Base-by-base conservation (phyloP, 2,329 filamentous ascomycete genomes). In the Colletotrichum aenigma region DNA sequence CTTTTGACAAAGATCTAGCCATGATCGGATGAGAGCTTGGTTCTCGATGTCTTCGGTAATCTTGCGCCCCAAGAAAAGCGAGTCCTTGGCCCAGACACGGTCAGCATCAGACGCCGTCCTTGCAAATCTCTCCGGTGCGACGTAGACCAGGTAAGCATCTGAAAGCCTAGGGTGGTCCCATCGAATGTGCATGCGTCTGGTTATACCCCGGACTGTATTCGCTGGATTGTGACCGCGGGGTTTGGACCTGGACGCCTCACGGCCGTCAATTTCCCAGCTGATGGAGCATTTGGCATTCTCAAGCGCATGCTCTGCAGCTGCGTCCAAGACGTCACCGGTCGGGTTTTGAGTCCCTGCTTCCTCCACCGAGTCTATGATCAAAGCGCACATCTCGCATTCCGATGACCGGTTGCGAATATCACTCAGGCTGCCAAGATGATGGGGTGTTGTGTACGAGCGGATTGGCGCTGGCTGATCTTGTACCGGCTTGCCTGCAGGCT, bases 191-290 rank as follows among this genome's bases (percentile, higher is more conserved):
- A 71, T 58, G 8, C 70, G 43, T 32, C 70, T 56, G 2, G 70
- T 71, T 32, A 71, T 21, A 3, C 70, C 70, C 7, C 70, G 70
- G 28, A 71, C 70, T 24, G 32, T 26, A 34, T 71, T 71, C 48
- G 18, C 24, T 16, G 61, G 70, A 24, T 48, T 71, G 7, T 43
- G 24, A 21, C 61, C 61, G 16, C 38, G 28, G 18, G 7, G 4
- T 2, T n/a, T 71, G 21, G 60, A 16, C 26, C 60, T n/a, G 16
- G 52, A 24, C 10, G 52, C 24, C 15, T 74, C 71, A 18, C 71
- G 71, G 1, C 71, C 71, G 21, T 74, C 71, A 10, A 74, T 69
- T 16, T 74, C 65, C 71, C 71, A 74, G 55, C 65, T 69, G 56
- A 74, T 28, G 15, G 32, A 70, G 32, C 65, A 69, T 21, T 18